Evolutionary conservation across 306 rosid species (phyloP), one percentile per base, ranked within the genome.

Genomic region (Senna siamea): DNA sequence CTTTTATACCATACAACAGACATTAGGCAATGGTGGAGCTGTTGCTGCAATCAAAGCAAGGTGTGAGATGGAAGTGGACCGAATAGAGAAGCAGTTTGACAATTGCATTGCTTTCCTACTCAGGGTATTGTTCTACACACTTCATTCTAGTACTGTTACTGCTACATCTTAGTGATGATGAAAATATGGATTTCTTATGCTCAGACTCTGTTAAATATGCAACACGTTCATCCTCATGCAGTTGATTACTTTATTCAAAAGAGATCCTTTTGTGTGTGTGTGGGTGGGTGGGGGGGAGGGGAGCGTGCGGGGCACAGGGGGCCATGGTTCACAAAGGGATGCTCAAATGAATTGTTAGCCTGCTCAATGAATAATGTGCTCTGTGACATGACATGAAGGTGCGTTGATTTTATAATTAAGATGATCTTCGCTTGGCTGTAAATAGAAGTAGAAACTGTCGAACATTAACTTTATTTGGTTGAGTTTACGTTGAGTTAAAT

Each of bases 31-130:
- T 4, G 93, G 97, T 38, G 98, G 97, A 82, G 94, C 96, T 82
- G 89, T 85, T 74, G 85, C 98, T 70, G 89, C 96, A 51, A 85
- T 88, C 76, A 94, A 89, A 81, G 91, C 94, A 68, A 90, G 92
- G 77, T 94, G 98, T 76, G 98, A 91, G 83, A 89, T 85, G 91
- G 98, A 94, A 82, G 87, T 94, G 14, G 96, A 91, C 56, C 91
- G 96, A 9, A 94, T 94, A 66, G 98, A 91, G 78, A 94, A 89
- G 80, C 93, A 91, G 80, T 94, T 94, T 76, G 97, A 94, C 78
- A 96, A 94, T 59, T 94, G 98, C 89, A 83, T 91, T 34, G 92
- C 98, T 64, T 91, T 91, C 82, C 88, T 94, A 75, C 98, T 94
- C 17, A 87, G 94, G 89, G 98, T 93, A 84, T 75, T 69, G 80